Evolutionary conservation across 176 grass and related monocot species (phyloP), one percentile per base, ranked within the genome.

Genomic region (Zoysia japonica): DNA sequence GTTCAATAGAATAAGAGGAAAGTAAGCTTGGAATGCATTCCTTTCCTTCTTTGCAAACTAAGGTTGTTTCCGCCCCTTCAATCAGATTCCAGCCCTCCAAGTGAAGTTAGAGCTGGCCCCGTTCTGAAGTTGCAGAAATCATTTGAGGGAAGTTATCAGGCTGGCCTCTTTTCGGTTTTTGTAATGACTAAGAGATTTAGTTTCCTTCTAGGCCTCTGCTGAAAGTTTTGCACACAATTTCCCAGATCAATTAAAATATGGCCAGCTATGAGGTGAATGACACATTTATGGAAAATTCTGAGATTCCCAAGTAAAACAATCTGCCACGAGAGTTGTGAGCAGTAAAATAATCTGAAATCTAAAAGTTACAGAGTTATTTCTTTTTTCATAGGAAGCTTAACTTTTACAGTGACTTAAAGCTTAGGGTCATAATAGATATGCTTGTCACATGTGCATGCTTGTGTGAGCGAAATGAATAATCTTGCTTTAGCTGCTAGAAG

Each of bases 21-120:
- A 16, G 44, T 78, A 89, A 82, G 84, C 67, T 89, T 87, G 92
- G 92, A 94, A 89, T 94, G 87, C 84, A 89, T 94, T 75, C 88
- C 83, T 93, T 93, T 55, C 89, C 68, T 54, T 82, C 63, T 71
- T 67, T 75, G 70, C 46, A 68, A 49, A 37, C 41, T 47, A 55
- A 68, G 56, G 47, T 81, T 68, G 48, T 56, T 79, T 90, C 78
- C 64, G 74, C 74, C 46, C 78, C 37, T 75, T 14, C 70, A 72
- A 3, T 74, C 54, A 28, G 83, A 90, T 90, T 79, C 88, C 54
- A 79, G 28, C 19, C 79, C 88, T 83, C 55, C 47, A 47, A 67
- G 61, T 74, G 61, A 86, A 90, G 88, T 57, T 75, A 79, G 74
- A 63, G 83, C 44, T 86, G 67, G 47, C 65, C 67, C 55, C 19